Evolutionary conservation across 208 protist species (phyloP).

Genomic region (Leishmania mexicana): DNA sequence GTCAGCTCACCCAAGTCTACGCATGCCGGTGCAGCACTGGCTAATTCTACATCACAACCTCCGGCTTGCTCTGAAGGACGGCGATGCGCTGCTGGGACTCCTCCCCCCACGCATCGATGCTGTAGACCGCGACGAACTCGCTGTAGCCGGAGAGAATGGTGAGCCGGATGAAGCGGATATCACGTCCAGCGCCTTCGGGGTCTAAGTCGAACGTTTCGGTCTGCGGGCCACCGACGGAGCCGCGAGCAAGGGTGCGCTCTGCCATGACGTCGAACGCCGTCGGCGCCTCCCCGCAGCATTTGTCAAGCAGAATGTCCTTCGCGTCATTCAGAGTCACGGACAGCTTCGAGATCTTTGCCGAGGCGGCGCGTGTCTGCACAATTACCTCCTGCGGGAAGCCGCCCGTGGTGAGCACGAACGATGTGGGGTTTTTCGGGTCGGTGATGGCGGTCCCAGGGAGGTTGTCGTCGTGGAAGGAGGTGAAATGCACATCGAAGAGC

Average conservation of each 20-base stretch:
- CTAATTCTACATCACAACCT: slow-evolving; percentile 72
- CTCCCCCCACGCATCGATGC: slow-evolving; percentile 68
- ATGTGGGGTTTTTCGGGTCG: slow-evolving; percentile 43
- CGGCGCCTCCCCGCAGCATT: slow-evolving; percentile 27
- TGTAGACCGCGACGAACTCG: slow-evolving; percentile 81
- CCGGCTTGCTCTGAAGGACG: slow-evolving; percentile 73
- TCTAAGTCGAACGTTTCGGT: slow-evolving; percentile 73
- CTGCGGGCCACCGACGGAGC: slow-evolving; percentile 31
- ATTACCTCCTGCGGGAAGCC: slow-evolving; percentile 85
- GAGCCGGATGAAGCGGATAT: slow-evolving; percentile 59
- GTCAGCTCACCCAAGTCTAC: background rate
- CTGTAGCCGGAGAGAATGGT: slow-evolving; percentile 76
- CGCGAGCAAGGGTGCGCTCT: slow-evolving; percentile 55
- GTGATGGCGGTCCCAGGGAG: slow-evolving; percentile 46
- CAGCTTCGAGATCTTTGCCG: slow-evolving; percentile 59
- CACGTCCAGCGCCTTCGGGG: slow-evolving; percentile 47
- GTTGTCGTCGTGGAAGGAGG: slow-evolving; percentile 79
- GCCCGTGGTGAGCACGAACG: slow-evolving; percentile 85
- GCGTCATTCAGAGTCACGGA: slow-evolving; percentile 68
- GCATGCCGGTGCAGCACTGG: background rate
- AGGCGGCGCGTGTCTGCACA: slow-evolving; percentile 58
- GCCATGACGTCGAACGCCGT: slow-evolving; percentile 51
- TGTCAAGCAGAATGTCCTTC: slow-evolving; percentile 73
- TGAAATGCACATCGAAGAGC: slow-evolving; percentile 63
- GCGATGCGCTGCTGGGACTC: slow-evolving; percentile 88